Evolutionary conservation across 768 basidiomycete species (phyloP).

Genomic region (Podaxis rugospora): DNA sequence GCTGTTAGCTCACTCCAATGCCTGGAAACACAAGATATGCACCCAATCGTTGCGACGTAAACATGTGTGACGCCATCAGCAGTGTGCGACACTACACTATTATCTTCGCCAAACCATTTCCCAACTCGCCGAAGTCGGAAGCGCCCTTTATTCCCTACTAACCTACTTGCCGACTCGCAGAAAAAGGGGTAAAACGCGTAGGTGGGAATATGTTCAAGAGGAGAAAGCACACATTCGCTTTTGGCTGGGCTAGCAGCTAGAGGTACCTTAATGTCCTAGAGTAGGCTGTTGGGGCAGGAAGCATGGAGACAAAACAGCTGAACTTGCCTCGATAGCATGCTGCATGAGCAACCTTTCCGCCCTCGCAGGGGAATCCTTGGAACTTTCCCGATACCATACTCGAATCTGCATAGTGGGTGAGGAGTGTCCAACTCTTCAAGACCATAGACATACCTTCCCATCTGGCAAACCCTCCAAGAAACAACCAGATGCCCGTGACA

Average conservation of each 20-base stretch:
- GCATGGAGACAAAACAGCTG: neutral
- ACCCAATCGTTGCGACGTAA: neutral
- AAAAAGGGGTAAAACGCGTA: conserved; percentile 73
- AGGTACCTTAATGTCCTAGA: conserved; percentile 1
- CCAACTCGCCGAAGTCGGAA: conserved; percentile 62
- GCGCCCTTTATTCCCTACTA: conserved; percentile 43
- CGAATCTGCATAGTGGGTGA: conserved; percentile 38
- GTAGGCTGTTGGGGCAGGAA: conserved; percentile 6
- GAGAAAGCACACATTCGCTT: neutral
- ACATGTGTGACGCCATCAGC: neutral
- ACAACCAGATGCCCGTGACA: conserved; percentile 67
- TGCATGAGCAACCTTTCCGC: conserved; percentile 54
- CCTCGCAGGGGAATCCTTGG: conserved; percentile 29
- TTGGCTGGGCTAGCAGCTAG: neutral
- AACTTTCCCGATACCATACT: conserved; percentile 42
- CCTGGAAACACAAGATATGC: neutral
- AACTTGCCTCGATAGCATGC: conserved; percentile 47
- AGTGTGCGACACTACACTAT: conserved; percentile 3
- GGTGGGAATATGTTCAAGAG: conserved; percentile 22
- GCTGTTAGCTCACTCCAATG: neutral
- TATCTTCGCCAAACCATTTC: conserved; percentile 43
- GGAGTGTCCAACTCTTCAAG: neutral
- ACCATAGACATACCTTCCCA: conserved; percentile 35
- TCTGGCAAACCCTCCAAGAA: conserved; percentile 51
- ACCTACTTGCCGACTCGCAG: conserved; percentile 32